Percentiles rank a stretch among this genome's conserved stretches.
Conservation (phyloP, 345 rosid species). For the Luvunga scandens region DNA sequence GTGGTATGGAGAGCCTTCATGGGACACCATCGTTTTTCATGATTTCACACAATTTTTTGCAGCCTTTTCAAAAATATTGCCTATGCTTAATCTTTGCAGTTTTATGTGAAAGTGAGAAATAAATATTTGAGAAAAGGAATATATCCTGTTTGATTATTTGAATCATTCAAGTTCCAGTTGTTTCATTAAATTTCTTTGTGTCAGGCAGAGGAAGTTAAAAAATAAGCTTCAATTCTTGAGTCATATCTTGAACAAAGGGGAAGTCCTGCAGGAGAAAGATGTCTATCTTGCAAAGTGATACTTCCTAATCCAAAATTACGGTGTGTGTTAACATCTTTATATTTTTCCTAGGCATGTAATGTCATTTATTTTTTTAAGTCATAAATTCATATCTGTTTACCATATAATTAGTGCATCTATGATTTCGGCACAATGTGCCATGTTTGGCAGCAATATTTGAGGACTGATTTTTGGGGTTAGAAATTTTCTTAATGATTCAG, state of each 20-base stretch:
- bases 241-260: slow-evolving; percentile 90
- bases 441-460: background rate
- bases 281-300: slow-evolving; percentile 71
- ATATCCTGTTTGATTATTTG: background rate
- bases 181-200: slow-evolving; percentile 1
- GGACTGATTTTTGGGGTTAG: background rate
- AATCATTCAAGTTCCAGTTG: background rate
- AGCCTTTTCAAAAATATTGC: background rate
- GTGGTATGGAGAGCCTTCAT: background rate
- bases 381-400: background rate
- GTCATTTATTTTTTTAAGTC: background rate
- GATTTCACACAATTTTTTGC: background rate
- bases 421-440: background rate
- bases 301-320: slow-evolving; percentile 82
- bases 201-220: slow-evolving; percentile 60
- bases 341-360: background rate
- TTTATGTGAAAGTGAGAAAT: background rate
- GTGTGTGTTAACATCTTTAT: slow-evolving; percentile 32
- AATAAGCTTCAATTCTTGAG: slow-evolving; percentile 66
- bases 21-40: no score
- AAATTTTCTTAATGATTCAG: background rate
- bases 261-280: slow-evolving; percentile 63
- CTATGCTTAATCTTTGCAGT: no score
- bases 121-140: background rate
- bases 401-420: background rate